phyloP scores from a whole-genome alignment of 2,329 filamentous ascomycete genomes.

The Tolypocladium nubicola region DNA sequence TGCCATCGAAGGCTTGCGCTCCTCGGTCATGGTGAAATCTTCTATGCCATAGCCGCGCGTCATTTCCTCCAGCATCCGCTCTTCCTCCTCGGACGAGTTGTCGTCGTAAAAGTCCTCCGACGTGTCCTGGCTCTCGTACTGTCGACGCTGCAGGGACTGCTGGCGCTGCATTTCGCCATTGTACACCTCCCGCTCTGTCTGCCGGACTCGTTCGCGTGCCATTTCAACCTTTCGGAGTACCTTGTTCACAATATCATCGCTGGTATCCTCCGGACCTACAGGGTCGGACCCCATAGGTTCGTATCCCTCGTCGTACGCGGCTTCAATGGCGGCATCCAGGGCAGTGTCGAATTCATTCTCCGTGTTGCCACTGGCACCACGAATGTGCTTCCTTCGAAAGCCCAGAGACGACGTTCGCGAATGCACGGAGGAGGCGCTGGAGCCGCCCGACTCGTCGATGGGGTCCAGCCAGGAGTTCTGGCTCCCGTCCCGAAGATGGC shows the following conservation, averaged over 20 bases:
- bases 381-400: conserved; percentile 58
- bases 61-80: conserved; percentile 77
- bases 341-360: conserved; percentile 91
- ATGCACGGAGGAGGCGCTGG: conserved; percentile 67
- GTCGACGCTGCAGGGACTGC: conserved; percentile 19
- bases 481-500: conserved; percentile 50
- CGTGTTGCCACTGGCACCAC: conserved; percentile 58
- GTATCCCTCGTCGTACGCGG: conserved; percentile 86
- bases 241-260: conserved; percentile 38
- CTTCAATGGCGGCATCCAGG: conserved; percentile 88
- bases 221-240: conserved; percentile 59
- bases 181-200: conserved; percentile 59
- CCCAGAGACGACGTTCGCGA: conserved; percentile 66
- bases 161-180: conserved; percentile 13
- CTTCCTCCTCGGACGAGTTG: conserved; percentile 59
- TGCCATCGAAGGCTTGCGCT: conserved; percentile 43
- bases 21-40: conserved; percentile 56
- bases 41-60: conserved; percentile 73
- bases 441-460: conserved; percentile 81
- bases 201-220: conserved; percentile 63
- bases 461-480: conserved; percentile 90
- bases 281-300: conserved; percentile 54
- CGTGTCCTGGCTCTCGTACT: conserved; percentile 6
- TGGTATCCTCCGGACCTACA: conserved; percentile 20
- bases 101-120: conserved; percentile 53